Percentiles rank a stretch among this genome's conserved stretches.
These are phyloP conservation scores for Scutellaria barbata DNA, from an alignment of 257 asterid genomes.

Conservation along the genomic window DNA sequence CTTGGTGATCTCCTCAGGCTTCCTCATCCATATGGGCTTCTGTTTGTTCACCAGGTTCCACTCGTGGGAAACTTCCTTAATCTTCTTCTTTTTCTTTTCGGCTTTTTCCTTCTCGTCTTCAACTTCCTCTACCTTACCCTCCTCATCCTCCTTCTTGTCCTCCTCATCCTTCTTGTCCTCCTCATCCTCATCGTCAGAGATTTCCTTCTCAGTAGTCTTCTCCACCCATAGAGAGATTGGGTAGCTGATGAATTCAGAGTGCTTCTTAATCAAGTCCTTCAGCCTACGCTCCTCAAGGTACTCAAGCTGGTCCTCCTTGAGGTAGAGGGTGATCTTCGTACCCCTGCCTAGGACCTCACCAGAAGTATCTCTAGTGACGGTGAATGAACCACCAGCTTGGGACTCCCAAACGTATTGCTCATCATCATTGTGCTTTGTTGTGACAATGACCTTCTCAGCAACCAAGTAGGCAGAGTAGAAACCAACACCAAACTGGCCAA, in stretches of 20 bases:
- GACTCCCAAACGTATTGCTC: constrained; percentile 80
- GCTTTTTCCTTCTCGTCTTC: constrained; percentile 67
- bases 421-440: constrained; percentile 64
- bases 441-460: constrained; percentile 70
- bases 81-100: constrained; percentile 65
- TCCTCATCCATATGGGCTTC: constrained; percentile 75
- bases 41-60: constrained; percentile 68
- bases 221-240: constrained; percentile 67
- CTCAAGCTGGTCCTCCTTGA: constrained; percentile 77
- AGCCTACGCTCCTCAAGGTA: constrained; percentile 70
- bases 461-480: constrained; percentile 71
- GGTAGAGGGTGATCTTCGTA: constrained; percentile 57
- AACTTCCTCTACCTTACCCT: constrained; percentile 66
- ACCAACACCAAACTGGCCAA: constrained; percentile 76
- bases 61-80: constrained; percentile 69
- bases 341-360: constrained; percentile 67
- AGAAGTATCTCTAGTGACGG: constrained; percentile 60
- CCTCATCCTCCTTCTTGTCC: constrained; percentile 56
- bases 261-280: constrained; percentile 72
- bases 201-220: constrained; percentile 69
- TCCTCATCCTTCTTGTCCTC: constrained; percentile 73
- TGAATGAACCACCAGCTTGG: constrained; percentile 73
- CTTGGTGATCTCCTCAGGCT: constrained; percentile 68
- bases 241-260: constrained; percentile 71
- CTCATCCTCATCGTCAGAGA: constrained; percentile 73